A percentile compares a stretch with the other conserved stretches of the same genome.
Conservation (phyloP, 768 basidiomycete genomes). For the Mycena crocata region DNA sequence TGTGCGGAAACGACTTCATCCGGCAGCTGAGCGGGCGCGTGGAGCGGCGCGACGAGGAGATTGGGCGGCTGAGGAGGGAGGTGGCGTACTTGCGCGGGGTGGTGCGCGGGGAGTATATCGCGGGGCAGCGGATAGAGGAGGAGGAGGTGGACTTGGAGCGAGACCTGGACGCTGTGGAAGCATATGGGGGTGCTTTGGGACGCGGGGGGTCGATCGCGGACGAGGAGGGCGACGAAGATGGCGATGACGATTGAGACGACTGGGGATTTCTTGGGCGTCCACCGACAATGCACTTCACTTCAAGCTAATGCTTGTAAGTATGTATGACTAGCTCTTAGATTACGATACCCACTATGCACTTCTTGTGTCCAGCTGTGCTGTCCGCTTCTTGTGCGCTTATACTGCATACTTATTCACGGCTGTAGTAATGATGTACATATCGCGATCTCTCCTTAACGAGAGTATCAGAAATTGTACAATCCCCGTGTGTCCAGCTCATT, state of each 20-base stretch:
- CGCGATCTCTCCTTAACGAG: too few relatives aligned
- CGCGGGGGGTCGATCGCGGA: slow-evolving; percentile 10
- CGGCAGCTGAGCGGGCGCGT: slow-evolving; percentile 80
- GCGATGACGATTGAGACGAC: slow-evolving; percentile 14
- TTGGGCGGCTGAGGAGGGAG: slow-evolving; percentile 73
- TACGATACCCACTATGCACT: slow-evolving; percentile 4
- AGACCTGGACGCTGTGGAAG: slow-evolving; percentile 70
- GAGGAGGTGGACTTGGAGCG: slow-evolving; percentile 64
- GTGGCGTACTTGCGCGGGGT: slow-evolving; percentile 66
- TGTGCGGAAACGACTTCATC: slow-evolving; percentile 93
- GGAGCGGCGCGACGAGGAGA: slow-evolving; percentile 84
- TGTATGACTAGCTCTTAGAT: slow-evolving; percentile 12
- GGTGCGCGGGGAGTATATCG: slow-evolving; percentile 44
- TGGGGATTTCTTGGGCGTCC: too few relatives aligned
- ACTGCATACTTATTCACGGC: too few relatives aligned
- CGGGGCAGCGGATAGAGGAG: slow-evolving; percentile 47
- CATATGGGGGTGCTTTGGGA: slow-evolving; percentile 33
- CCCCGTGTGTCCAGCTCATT: too few relatives aligned
- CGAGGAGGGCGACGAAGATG: slow-evolving; percentile 24
- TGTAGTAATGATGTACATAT: too few relatives aligned
- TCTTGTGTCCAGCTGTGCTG: too few relatives aligned
- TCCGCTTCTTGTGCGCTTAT: too few relatives aligned
- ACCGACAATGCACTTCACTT: too few relatives aligned
- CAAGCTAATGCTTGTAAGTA: slow-evolving; percentile 7
- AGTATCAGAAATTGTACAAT: too few relatives aligned